phyloP scores from a whole-genome alignment of 768 basidiomycete genomes.

The Hypholoma fasciculare region DNA sequence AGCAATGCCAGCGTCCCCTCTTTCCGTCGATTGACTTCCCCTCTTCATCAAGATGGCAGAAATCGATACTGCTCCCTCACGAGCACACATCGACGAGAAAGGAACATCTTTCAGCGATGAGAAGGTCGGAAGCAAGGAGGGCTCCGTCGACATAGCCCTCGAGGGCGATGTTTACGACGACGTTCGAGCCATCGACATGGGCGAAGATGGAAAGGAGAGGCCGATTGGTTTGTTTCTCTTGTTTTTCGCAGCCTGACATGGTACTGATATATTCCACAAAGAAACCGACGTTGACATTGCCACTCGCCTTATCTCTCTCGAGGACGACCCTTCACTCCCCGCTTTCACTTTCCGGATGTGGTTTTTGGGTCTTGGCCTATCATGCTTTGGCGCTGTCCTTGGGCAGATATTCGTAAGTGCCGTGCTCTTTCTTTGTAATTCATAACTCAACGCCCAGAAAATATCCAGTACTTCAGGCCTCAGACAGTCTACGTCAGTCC shows the following conservation, averaged over 20 bases:
- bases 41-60: background rate
- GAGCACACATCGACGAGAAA: background rate
- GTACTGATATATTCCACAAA: conserved; percentile 9
- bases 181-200: conserved; percentile 39
- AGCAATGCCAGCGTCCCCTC: background rate
- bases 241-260: background rate
- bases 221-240: conserved; percentile 39
- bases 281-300: conserved; percentile 48
- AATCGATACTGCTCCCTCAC: background rate
- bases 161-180: conserved; percentile 31
- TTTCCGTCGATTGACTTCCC: background rate
- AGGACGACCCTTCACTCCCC: conserved; percentile 51
- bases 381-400: conserved; percentile 55
- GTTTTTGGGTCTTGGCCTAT: conserved; percentile 54
- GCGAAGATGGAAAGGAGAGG: conserved; percentile 46
- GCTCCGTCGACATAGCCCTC: conserved; percentile 16
- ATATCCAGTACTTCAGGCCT: conserved; percentile 49
- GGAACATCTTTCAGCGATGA: conserved; percentile 21
- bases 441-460: background rate
- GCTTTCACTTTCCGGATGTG: conserved; percentile 56
- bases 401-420: conserved; percentile 47
- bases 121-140: conserved; percentile 21
- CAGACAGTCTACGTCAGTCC: conserved; percentile 50
- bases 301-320: conserved; percentile 49
- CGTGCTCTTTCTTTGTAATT: background rate